A percentile compares a stretch with the other conserved stretches of the same genome.
phyloP scores from a whole-genome alignment of 139 green algal species.

The Volvox reticuliferus region DNA sequence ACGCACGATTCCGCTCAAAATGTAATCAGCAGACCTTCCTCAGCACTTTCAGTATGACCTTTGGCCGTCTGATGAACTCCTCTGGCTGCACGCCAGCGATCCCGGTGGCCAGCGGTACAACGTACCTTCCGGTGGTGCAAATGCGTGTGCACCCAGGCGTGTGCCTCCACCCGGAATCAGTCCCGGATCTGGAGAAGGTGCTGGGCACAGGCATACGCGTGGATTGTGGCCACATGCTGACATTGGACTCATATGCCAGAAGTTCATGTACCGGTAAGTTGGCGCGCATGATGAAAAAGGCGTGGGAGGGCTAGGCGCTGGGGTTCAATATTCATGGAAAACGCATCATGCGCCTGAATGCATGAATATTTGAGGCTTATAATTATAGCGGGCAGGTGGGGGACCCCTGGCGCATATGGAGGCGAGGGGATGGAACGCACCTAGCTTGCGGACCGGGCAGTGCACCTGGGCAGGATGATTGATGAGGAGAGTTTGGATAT shows the following conservation, averaged over 20 bases:
- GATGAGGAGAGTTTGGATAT: no score
- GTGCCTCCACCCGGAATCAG: constrained; percentile 34
- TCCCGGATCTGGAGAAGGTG: constrained; percentile 10
- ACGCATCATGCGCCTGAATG: no score
- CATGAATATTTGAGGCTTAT: no score
- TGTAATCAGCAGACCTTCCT: constrained; percentile 12
- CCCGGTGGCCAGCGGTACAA: neutral
- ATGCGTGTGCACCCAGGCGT: constrained; percentile 26
- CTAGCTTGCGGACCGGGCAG: no score
- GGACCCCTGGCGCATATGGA: no score
- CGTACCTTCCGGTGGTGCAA: constrained; percentile 29
- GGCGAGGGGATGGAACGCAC: no score
- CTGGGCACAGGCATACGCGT: neutral
- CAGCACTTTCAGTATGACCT: neutral
- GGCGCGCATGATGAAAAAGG: no score
- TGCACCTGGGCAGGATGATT: no score
- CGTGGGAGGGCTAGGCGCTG: no score
- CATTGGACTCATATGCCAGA: neutral
- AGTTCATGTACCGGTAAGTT: constrained; percentile 23
- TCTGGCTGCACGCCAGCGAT: constrained; percentile 17
- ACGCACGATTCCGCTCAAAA: neutral
- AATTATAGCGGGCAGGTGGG: no score
- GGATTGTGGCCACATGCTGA: constrained; percentile 33
- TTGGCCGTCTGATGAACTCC: neutral
- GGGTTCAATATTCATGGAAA: no score